Percentiles rank a stretch among this genome's conserved stretches.
phyloP scores from a whole-genome alignment of 495 filamentous ascomycete species.

The Beverwykella pulmonaria region DNA sequence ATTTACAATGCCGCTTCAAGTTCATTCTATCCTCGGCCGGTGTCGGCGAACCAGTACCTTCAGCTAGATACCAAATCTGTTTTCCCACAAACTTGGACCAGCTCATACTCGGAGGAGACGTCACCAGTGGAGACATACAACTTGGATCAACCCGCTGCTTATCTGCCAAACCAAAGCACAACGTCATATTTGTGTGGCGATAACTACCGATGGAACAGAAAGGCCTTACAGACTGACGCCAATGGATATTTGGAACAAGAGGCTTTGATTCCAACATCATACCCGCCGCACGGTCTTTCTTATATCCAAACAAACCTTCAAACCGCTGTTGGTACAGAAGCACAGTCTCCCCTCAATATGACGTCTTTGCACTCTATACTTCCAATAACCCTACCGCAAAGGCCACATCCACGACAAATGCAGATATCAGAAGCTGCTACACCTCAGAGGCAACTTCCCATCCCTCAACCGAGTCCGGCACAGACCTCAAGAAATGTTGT shows the following conservation, averaged over 20 bases:
- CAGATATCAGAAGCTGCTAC: not conserved
- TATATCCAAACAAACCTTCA: constrained; percentile 20
- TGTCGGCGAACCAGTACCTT: constrained; percentile 9
- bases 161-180: constrained; percentile 14
- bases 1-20: constrained; percentile 17
- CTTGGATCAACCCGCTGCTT: constrained; percentile 12
- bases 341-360: constrained; percentile 42
- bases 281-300: constrained; percentile 5
- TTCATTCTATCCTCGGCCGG: not conserved
- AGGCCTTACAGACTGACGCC: constrained; percentile 1
- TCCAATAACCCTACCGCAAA: constrained; percentile 22
- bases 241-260: constrained; percentile 19
- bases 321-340: constrained; percentile 28
- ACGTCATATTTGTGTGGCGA: constrained; percentile 18
- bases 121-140: constrained; percentile 34
- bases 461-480: constrained; percentile 29
- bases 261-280: constrained; percentile 5
- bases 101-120: constrained; percentile 29
- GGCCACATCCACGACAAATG: not conserved
- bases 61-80: constrained; percentile 22
- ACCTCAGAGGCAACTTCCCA: constrained; percentile 31
- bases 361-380: constrained; percentile 40
- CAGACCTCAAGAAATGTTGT: constrained; percentile 12
- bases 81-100: constrained; percentile 18
- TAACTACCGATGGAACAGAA: constrained; percentile 10